A percentile compares a stretch with the other conserved stretches of the same genome.
Evolutionary conservation across 2,329 filamentous ascomycete genomes (phyloP).

Genomic region (Trichophyton schoenleinii): DNA sequence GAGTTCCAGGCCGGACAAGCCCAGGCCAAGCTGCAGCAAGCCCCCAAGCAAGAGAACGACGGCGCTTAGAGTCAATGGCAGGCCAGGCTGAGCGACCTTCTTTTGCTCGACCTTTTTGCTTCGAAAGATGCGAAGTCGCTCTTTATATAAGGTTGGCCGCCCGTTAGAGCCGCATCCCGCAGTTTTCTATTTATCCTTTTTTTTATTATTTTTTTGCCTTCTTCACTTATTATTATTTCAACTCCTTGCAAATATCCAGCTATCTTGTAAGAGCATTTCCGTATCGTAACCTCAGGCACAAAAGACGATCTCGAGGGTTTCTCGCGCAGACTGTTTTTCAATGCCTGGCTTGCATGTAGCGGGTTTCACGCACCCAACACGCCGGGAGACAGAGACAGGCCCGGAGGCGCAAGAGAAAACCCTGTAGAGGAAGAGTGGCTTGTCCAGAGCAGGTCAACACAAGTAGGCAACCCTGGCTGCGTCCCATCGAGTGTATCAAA

Average conservation of each 20-base stretch:
- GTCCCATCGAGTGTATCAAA: not conserved
- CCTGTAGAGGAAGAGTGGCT: not conserved
- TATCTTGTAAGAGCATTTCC: too few species aligned
- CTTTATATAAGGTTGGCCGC: not conserved
- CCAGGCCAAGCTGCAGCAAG: not conserved
- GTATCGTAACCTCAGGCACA: not conserved
- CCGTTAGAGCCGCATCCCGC: not conserved
- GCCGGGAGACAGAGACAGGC: not conserved
- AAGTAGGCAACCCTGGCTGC: not conserved
- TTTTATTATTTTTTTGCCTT: not conserved
- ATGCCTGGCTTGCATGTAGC: not conserved
- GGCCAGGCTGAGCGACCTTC: not conserved
- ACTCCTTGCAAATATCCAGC: not conserved
- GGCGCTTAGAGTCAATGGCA: not conserved
- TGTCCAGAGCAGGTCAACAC: not conserved
- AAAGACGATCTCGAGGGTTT: not conserved
- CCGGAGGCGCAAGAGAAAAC: too few species aligned
- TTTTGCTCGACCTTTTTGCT: not conserved
- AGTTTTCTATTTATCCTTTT: not conserved
- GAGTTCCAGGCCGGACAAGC: not conserved
- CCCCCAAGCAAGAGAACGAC: not conserved
- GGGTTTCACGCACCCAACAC: not conserved
- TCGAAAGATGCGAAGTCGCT: not conserved
- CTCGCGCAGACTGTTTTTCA: not conserved
- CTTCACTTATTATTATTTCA: not conserved